Conservation (phyloP, 2,329 filamentous ascomycete genomes). For the Rutstroemia sydowiana region DNA sequence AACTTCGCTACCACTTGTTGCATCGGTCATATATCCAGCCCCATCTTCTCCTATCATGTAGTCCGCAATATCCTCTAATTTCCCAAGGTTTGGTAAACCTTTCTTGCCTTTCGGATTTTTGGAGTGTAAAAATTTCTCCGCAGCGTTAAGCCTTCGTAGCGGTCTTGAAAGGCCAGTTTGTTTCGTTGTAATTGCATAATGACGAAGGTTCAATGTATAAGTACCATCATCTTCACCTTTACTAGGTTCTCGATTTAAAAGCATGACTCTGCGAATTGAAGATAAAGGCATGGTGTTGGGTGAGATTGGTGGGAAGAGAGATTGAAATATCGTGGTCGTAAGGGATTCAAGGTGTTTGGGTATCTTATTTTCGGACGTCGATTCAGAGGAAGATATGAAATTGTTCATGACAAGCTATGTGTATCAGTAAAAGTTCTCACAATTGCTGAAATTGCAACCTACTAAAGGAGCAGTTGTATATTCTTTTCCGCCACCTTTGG, state of each 20-base stretch:
- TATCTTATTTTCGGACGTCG: slow-evolving; percentile 59
- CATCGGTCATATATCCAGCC: slow-evolving; percentile 79
- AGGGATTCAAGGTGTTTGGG: slow-evolving; percentile 91
- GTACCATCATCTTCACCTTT: slow-evolving; percentile 48
- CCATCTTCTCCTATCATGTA: slow-evolving; percentile 81
- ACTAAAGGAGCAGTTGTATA: slow-evolving; percentile 78
- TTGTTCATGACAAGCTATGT: slow-evolving; percentile 92
- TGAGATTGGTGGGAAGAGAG: slow-evolving; percentile 90
- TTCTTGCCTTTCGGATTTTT: slow-evolving; percentile 54
- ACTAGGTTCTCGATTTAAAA: slow-evolving; percentile 73
- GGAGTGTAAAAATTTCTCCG: slow-evolving; percentile 61
- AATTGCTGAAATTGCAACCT: slow-evolving; percentile 26
- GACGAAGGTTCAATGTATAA: slow-evolving; percentile 80
- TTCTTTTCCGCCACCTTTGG: slow-evolving; percentile 75
- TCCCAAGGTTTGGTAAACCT: slow-evolving; percentile 78
- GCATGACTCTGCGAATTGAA: slow-evolving; percentile 84
- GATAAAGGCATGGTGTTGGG: slow-evolving; percentile 83
- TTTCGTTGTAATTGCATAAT: slow-evolving; percentile 93
- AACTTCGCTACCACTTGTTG: slow-evolving; percentile 77
- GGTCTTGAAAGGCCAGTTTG: slow-evolving; percentile 77
- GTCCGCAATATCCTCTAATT: slow-evolving; percentile 87
- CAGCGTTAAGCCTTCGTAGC: slow-evolving; percentile 75
- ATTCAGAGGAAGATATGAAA: slow-evolving; percentile 57
- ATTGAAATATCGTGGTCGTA: slow-evolving; percentile 90
- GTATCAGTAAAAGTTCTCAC: slow-evolving; percentile 24